Base-by-base conservation (phyloP, 1,139 yeast genomes). In the Suhomyces terraborum region DNA sequence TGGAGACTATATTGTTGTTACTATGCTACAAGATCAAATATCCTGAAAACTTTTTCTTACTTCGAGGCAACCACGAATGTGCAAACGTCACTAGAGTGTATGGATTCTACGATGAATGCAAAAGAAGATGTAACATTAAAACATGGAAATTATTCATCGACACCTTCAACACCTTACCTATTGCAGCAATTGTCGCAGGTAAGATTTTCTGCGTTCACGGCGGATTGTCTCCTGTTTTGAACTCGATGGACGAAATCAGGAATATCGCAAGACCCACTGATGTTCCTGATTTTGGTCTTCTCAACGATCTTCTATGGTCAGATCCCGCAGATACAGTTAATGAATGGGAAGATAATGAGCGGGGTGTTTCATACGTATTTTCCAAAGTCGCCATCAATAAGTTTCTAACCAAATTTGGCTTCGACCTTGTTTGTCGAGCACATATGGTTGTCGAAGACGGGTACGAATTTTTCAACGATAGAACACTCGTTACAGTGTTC, bases 371-470 rank as follows among this genome's bases (percentile, higher is more conserved):
- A n/a, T 93, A 89, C 64, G 94, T 96, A 66, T 93, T 89, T 63
- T 87, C 89, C 52, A 88, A 84, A 64, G 88, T 88, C 32, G 96
- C 97, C 22, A 89, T 93, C 51, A 88, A 89, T 67, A 89, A 91
- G 64, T 93, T 93, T 59, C 68, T 93, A 42, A 77, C 83, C 47
- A 83, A 87, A 55, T 93, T 91, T 60, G 94, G 93, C 25, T 89
- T 93, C 63, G 98, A 93, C 66, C 75, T 93, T 51, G 96, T 93
- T 31, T 93, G 96, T 62, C 79, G 98, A 52, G 98, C 98, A 13
- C 98, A 93, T 66, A 91, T 93, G 98, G 98, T 93, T 50, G 98
- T 93, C 19, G 98, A 93, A 60, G 98, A 93, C 61, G 98, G 98
- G 1, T 93, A 93, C 62, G 98, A 93, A 67, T 93, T 93, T 61